Percentiles rank a stretch among this genome's conserved stretches.
Conservation (phyloP, 164 flowering plant species). For the Liriodendron chinense region DNA sequence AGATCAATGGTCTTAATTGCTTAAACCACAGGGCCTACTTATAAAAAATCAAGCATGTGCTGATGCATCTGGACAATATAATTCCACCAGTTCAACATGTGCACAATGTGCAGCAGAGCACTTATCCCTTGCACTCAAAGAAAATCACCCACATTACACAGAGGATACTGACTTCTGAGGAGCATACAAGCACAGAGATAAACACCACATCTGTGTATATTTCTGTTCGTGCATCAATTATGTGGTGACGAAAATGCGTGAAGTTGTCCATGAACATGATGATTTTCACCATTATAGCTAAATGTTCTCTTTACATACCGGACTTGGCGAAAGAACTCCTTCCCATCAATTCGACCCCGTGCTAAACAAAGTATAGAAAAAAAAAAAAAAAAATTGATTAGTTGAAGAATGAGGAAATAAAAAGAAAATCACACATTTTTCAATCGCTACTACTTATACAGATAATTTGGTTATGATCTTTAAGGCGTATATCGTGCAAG, state of each 20-base stretch:
- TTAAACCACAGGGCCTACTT: too few relatives aligned
- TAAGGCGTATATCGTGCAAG: background rate
- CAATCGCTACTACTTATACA: background rate
- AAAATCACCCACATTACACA: too few relatives aligned
- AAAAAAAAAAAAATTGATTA: constrained; percentile 8
- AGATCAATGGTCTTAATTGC: too few relatives aligned
- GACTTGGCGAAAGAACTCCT: constrained; percentile 95
- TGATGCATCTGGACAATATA: too few relatives aligned
- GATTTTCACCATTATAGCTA: background rate
- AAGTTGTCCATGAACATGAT: background rate
- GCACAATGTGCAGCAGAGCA: too few relatives aligned
- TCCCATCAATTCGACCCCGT: constrained; percentile 86
- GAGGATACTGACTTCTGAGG: background rate
- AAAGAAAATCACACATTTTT: background rate
- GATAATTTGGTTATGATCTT: background rate
- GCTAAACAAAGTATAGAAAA: constrained; percentile 34
- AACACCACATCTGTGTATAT: background rate
- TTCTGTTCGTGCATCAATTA: background rate
- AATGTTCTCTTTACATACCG: constrained; percentile 42
- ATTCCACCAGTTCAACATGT: too few relatives aligned
- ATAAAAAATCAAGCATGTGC: too few relatives aligned
- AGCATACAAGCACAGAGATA: background rate
- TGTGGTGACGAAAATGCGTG: background rate
- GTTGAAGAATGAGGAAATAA: background rate
- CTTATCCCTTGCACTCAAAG: too few relatives aligned